Evolutionary conservation across 345 rosid genomes (phyloP).

Genomic region (Capsella bursapastoris): DNA sequence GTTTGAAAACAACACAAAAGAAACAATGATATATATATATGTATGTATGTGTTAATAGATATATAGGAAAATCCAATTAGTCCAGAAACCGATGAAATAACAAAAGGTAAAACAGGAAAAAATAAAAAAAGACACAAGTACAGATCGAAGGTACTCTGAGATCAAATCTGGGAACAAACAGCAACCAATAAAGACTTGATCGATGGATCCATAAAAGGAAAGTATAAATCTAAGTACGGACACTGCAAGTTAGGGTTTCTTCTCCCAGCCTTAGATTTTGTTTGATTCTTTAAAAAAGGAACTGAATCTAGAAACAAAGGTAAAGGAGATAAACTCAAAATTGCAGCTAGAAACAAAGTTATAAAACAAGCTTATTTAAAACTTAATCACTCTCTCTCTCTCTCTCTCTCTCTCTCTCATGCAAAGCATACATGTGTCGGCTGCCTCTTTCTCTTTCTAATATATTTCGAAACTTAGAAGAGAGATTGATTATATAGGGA

Average conservation of each 20-base stretch:
- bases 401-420: constrained; percentile 26
- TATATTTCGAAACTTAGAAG: neutral
- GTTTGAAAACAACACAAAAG: neutral
- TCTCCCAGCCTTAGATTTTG: neutral
- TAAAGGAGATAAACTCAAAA: constrained; percentile 19
- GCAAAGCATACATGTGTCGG: constrained; percentile 26
- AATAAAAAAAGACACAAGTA: constrained; percentile 32
- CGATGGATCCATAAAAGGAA: constrained; percentile 34
- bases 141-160: constrained; percentile 40
- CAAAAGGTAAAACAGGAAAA: neutral
- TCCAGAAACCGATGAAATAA: constrained; percentile 31
- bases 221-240: constrained; percentile 38
- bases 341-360: constrained; percentile 4
- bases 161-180: constrained; percentile 40
- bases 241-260: constrained; percentile 39
- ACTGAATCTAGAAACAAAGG: constrained; percentile 20
- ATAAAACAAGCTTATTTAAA: neutral
- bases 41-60: neutral
- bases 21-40: neutral
- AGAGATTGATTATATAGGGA: neutral
- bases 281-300: neutral
- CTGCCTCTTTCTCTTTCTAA: constrained; percentile 2
- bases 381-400: neutral
- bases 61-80: neutral
- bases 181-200: constrained; percentile 25